Evolutionary conservation across 106 monocot genomes (phyloP).

Genomic region (Hemerocallis citrina): DNA sequence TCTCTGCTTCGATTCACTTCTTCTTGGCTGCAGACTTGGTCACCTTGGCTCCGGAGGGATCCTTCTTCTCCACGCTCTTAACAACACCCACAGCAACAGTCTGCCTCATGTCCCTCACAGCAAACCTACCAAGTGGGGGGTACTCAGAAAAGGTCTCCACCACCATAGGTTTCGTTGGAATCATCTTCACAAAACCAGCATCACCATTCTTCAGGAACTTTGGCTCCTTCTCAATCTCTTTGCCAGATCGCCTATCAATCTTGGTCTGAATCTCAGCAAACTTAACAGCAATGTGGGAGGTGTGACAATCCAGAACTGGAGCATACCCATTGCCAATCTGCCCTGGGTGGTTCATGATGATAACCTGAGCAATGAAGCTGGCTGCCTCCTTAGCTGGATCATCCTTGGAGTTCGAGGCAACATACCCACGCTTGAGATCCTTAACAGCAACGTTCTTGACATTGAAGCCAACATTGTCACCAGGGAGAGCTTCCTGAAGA

Average conservation of each 20-base stretch:
- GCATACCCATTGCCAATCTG: conserved; percentile 49
- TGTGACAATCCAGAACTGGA: conserved; percentile 43
- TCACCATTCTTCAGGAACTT: conserved; percentile 66
- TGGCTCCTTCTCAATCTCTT: conserved; percentile 51
- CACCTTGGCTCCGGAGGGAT: conserved; percentile 53
- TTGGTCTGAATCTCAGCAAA: conserved; percentile 42
- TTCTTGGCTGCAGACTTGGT: conserved; percentile 61
- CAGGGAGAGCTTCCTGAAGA: conserved; percentile 44
- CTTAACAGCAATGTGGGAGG: conserved; percentile 44
- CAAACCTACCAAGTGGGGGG: conserved; percentile 58
- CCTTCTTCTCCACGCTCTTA: conserved; percentile 73
- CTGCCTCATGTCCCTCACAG: conserved; percentile 70
- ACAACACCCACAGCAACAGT: conserved; percentile 72
- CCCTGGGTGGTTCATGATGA: conserved; percentile 41
- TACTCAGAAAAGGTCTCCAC: conserved; percentile 69
- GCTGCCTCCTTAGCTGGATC: conserved; percentile 52
- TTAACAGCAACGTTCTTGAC: conserved; percentile 66
- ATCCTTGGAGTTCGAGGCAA: conserved; percentile 57
- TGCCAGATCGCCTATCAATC: conserved; percentile 38
- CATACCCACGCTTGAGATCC: conserved; percentile 61
- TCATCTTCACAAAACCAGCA: conserved; percentile 67
- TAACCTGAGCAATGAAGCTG: conserved; percentile 33
- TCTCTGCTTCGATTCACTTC: conserved; percentile 44
- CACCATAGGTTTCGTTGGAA: conserved; percentile 70
- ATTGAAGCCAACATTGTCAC: conserved; percentile 66